These are phyloP conservation scores for Hirsutella rhossiliensis DNA, from an alignment of 2,329 filamentous ascomycete genomes.

Conservation along the genomic window DNA sequence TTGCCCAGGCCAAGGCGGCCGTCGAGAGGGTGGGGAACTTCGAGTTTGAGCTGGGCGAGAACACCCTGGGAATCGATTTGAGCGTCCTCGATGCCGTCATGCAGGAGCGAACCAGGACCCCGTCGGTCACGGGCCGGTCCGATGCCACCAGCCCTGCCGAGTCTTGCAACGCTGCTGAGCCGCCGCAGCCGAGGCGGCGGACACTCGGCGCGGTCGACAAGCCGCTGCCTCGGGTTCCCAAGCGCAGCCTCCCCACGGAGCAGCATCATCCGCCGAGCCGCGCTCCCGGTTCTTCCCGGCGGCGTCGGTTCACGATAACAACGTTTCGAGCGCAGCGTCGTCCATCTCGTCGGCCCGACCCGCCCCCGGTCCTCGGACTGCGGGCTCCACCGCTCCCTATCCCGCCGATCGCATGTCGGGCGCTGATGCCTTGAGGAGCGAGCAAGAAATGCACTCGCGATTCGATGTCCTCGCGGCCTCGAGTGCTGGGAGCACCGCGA, in stretches of 20 bases:
- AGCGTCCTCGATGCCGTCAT: conserved; percentile 32
- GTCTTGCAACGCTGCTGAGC: conserved; percentile 23
- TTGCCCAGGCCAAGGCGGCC: conserved; percentile 72
- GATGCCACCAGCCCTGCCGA: conserved; percentile 26
- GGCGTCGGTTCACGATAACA: conserved; percentile 28
- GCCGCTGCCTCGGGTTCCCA: conserved; percentile 54
- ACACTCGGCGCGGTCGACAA: conserved; percentile 45
- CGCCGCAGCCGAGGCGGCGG: conserved; percentile 23
- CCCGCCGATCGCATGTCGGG: conserved; percentile 18
- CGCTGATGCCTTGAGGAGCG: conserved; percentile 31
- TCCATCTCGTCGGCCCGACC: conserved; percentile 35
- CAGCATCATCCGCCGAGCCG: conserved; percentile 1
- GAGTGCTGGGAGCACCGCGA: conserved; percentile 67
- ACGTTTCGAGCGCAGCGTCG: conserved; percentile 29
- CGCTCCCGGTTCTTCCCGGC: conserved; percentile 29
- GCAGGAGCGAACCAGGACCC: conserved; percentile 18
- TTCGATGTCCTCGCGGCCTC: conserved; percentile 63
- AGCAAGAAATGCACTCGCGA: conserved; percentile 41
- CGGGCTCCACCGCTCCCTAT: conserved; percentile 41
- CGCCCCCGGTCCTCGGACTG: conserved; percentile 43
- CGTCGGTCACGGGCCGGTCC: conserved; percentile 20
- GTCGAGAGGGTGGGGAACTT: conserved; percentile 91
- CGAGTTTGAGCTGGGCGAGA: conserved; percentile 62
- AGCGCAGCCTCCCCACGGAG: conserved; percentile 30
- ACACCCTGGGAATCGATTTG: conserved; percentile 43